These are phyloP conservation scores for Xylaria bambusicola DNA, from an alignment of 495 filamentous ascomycete species.

Conservation along the genomic window DNA sequence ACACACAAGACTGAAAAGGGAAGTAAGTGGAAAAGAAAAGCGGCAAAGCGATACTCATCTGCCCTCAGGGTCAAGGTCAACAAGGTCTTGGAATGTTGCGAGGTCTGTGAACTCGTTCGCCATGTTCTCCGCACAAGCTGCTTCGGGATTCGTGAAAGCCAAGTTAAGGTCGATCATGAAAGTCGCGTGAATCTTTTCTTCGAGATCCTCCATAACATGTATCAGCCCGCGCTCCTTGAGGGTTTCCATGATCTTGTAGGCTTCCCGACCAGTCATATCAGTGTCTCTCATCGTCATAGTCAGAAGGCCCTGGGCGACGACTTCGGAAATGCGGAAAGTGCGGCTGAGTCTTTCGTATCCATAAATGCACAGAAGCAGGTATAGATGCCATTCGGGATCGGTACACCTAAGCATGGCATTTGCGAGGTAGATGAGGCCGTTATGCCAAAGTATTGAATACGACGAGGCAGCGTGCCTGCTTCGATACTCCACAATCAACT, in stretches of 20 bases:
- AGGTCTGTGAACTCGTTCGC: slow-evolving; percentile 24
- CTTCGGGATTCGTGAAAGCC: slow-evolving; percentile 20
- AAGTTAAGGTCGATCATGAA: slow-evolving; percentile 30
- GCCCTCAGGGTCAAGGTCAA: slow-evolving; percentile 26
- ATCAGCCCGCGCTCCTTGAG: slow-evolving; percentile 21
- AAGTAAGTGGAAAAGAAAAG: too few relatives aligned
- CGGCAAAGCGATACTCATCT: not conserved
- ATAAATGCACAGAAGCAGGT: slow-evolving; percentile 31
- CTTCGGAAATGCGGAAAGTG: slow-evolving; percentile 25
- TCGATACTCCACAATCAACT: slow-evolving; percentile 29
- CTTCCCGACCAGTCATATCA: slow-evolving; percentile 21
- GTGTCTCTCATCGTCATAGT: slow-evolving; percentile 28
- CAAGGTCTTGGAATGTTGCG: slow-evolving; percentile 27
- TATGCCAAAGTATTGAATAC: slow-evolving; percentile 34
- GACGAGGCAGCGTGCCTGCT: slow-evolving; percentile 20
- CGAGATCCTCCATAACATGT: not conserved
- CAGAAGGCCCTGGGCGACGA: slow-evolving; percentile 26
- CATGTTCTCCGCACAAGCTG: slow-evolving; percentile 25
- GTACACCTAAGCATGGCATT: slow-evolving; percentile 27
- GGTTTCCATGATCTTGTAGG: slow-evolving; percentile 22
- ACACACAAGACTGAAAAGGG: too few relatives aligned
- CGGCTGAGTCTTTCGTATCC: slow-evolving; percentile 29
- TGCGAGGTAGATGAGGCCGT: slow-evolving; percentile 30
- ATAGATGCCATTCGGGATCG: slow-evolving; percentile 27
- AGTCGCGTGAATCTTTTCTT: slow-evolving; percentile 20